Evolutionary conservation across 2,329 filamentous ascomycete species (phyloP).

Genomic region (Diaporthe aspalathi): DNA sequence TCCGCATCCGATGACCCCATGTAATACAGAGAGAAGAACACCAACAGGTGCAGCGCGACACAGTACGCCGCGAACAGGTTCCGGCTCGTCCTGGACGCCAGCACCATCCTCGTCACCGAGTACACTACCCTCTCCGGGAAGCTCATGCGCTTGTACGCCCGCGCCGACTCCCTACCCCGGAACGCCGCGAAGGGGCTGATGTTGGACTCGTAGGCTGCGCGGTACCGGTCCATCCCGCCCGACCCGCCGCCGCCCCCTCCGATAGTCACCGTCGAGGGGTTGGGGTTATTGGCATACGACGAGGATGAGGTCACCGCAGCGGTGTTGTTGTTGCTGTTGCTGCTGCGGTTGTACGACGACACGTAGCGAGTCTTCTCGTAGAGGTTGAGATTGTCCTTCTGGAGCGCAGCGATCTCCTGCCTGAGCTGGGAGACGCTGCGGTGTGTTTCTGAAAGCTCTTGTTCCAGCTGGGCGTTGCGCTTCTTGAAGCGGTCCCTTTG

Average conservation of each 20-base stretch:
- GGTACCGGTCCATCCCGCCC: slow-evolving; percentile 77
- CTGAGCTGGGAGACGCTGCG: slow-evolving; percentile 85
- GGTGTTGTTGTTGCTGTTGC: slow-evolving; percentile 66
- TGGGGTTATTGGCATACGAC: slow-evolving; percentile 74
- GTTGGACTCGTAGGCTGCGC: slow-evolving; percentile 92
- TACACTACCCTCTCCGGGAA: slow-evolving; percentile 91
- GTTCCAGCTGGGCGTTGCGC: slow-evolving; percentile 89
- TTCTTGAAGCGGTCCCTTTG: slow-evolving; percentile 99
- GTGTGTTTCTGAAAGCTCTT: slow-evolving; percentile 87
- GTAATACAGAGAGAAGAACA: slow-evolving; percentile 90
- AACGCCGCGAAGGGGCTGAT: slow-evolving; percentile 97
- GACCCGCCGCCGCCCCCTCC: slow-evolving; percentile 68
- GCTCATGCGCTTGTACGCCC: slow-evolving; percentile 93
- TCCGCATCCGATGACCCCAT: slow-evolving; percentile 77
- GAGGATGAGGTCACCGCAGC: slow-evolving; percentile 63
- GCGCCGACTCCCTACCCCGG: slow-evolving; percentile 88
- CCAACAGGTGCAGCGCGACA: slow-evolving; percentile 85
- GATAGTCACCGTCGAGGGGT: slow-evolving; percentile 76
- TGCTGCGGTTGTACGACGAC: slow-evolving; percentile 86
- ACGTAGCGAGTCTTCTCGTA: slow-evolving; percentile 99
- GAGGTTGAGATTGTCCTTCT: slow-evolving; percentile 94
- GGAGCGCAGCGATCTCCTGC: slow-evolving; percentile 89
- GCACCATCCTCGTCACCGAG: slow-evolving; percentile 88
- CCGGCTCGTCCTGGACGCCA: slow-evolving; percentile 88
- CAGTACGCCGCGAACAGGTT: slow-evolving; percentile 96